Evolutionary conservation across 768 basidiomycete genomes (phyloP), one percentile per base, ranked within the genome.

Genomic region (Boletales sp.): DNA sequence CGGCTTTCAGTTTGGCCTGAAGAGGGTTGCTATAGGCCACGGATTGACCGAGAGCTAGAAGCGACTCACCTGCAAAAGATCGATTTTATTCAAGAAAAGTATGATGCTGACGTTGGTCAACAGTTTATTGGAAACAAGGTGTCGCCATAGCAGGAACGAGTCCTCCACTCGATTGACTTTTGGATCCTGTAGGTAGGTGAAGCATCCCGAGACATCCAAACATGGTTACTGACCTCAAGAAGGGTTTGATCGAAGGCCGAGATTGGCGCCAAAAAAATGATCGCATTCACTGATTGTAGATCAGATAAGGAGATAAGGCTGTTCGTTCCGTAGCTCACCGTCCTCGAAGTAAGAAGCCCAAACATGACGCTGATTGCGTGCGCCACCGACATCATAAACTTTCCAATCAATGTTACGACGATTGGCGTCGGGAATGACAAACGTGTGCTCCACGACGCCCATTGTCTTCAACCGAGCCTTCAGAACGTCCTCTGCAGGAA

Each of bases 301-400:
- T 49, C 49, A 41, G 41, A 47, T 24, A 15, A 46, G 32, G 11
- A 42, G 17, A 35, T 29, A 54, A 48, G 24, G 49, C 35, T 39
- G 13, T 18, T 42, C 34, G 40, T 27, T 40, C 36, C 29, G 32
- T 30, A 8, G 29, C 59, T 55, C 56, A 89, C 88, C 86, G 64
- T 90, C 84, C 58, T 90, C 86, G 55, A 93, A 92, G 68, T 90
- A 93, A 5, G 90, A 89, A 12, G 87, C 87, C 90, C 90, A 93
- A 1, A 88, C 87, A 53, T 87, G 84, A 47, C 90, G 81, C 67
- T 90, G 88, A 62, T 83, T 85, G 50, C 84, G 78, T 29, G 88
- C 78, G 18, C 89, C 90, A 48, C 90, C 90, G 14, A 92, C 90
- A 62, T 92, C 90, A 65, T 90, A 91, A 44, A 92, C 84, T 53